These are phyloP conservation scores for Hemisphaericaspora nanyangensis DNA, from an alignment of 805 yeast species.

Conservation along the genomic window DNA sequence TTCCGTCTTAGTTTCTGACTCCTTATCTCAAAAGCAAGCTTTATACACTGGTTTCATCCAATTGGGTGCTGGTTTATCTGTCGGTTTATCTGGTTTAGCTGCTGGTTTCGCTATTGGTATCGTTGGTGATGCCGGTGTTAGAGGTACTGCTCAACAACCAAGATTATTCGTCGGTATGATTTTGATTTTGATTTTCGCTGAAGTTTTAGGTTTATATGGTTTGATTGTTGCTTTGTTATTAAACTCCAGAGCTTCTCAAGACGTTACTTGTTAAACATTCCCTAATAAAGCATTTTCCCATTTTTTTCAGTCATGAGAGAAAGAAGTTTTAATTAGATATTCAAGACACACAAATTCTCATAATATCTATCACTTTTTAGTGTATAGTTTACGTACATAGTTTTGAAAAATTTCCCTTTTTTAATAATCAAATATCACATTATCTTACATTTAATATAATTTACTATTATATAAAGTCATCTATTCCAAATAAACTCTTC, in stretches of 20 bases:
- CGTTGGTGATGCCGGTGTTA: slow-evolving; percentile 99
- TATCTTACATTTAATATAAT: too few relatives aligned
- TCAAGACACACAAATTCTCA: too few relatives aligned
- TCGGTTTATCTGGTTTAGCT: slow-evolving; percentile 95
- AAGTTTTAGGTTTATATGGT: slow-evolving; percentile 97
- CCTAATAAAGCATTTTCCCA: too few relatives aligned
- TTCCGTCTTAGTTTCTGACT: slow-evolving; percentile 88
- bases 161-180: slow-evolving; percentile 98
- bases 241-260: slow-evolving; percentile 97
- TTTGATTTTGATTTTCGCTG: slow-evolving; percentile 97
- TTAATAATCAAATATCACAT: too few relatives aligned
- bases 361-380: too few relatives aligned
- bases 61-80: slow-evolving; percentile 96
- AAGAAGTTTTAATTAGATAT: too few relatives aligned
- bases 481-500: slow-evolving; percentile 32
- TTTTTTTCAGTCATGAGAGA: too few relatives aligned
- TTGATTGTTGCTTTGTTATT: slow-evolving; percentile 95
- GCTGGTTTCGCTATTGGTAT: slow-evolving; percentile 99
- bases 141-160: slow-evolving; percentile 98
- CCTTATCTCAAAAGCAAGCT: slow-evolving; percentile 86
- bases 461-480: too few relatives aligned
- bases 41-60: slow-evolving; percentile 96
- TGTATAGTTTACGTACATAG: too few relatives aligned
- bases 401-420: too few relatives aligned
- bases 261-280: slow-evolving; percentile 68